phyloP scores from a whole-genome alignment of 768 basidiomycete genomes.

The Cyclocybe aegerita region DNA sequence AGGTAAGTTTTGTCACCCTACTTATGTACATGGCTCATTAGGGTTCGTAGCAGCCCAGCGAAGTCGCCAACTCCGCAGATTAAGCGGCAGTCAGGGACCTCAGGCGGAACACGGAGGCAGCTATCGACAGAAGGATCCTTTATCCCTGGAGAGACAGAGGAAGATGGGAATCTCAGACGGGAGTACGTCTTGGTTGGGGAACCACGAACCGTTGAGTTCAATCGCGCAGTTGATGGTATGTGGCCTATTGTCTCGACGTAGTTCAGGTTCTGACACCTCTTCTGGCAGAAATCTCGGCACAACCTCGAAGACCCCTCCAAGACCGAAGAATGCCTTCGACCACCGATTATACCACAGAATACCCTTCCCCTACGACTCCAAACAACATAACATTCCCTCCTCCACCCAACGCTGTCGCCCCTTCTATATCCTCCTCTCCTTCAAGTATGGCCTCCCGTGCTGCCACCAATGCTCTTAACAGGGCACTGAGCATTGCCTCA shows the following conservation, averaged over 20 bases:
- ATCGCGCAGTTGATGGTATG: constrained; percentile 87
- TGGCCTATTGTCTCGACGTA: neutral
- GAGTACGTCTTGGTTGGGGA: constrained; percentile 97
- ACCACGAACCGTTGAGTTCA: constrained; percentile 87
- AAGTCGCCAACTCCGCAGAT: constrained; percentile 1
- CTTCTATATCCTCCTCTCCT: constrained; percentile 67
- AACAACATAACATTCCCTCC: constrained; percentile 68
- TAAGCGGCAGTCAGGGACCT: constrained; percentile 4
- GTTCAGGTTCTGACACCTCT: constrained; percentile 1
- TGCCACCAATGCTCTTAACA: constrained; percentile 72
- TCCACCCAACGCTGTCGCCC: constrained; percentile 55
- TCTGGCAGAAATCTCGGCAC: constrained; percentile 58
- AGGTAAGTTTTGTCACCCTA: constrained; percentile 18
- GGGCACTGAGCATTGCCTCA: constrained; percentile 77
- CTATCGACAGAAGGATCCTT: constrained; percentile 60
- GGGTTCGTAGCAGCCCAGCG: neutral
- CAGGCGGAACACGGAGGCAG: constrained; percentile 24
- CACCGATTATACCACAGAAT: constrained; percentile 45
- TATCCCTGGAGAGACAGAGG: constrained; percentile 83
- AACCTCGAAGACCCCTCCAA: constrained; percentile 57
- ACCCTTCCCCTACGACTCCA: constrained; percentile 20
- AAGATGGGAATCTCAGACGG: constrained; percentile 73
- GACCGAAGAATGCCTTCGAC: constrained; percentile 53
- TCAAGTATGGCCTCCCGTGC: constrained; percentile 59
- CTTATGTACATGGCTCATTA: neutral